Conservation (phyloP, 805 yeast genomes). For the Saccharomycopsis sp. region DNA sequence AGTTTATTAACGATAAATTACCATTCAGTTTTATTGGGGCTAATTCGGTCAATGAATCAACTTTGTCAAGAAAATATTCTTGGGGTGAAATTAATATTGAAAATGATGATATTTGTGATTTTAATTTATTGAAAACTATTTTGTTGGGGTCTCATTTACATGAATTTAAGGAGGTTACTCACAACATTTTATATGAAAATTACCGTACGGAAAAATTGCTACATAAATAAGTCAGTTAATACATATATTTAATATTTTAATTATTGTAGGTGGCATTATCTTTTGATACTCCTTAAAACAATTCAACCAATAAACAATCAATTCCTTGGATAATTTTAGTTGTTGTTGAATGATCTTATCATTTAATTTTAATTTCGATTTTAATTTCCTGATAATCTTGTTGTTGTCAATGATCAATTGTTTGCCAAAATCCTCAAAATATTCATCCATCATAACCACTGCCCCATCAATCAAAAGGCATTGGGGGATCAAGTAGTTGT, state of each 20-base stretch:
- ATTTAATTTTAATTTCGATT: too few species aligned
- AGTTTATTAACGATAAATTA: constrained; percentile 37
- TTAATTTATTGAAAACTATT: constrained; percentile 55
- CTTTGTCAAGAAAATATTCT: constrained; percentile 47
- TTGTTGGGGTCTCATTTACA: constrained; percentile 77
- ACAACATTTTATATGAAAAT: constrained; percentile 66
- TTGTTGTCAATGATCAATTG: too few species aligned
- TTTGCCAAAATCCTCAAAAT: not conserved
- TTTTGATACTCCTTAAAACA: too few species aligned
- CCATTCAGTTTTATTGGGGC: constrained; percentile 69
- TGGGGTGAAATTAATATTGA: constrained; percentile 59
- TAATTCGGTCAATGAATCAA: constrained; percentile 31
- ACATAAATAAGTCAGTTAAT: too few species aligned
- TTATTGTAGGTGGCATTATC: too few species aligned
- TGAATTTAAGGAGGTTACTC: constrained; percentile 76
- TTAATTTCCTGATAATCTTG: too few species aligned
- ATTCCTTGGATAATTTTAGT: too few species aligned
- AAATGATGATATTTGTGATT: constrained; percentile 45
- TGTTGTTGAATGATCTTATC: too few species aligned
- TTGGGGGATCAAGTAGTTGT: not conserved
- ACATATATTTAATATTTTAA: too few species aligned
- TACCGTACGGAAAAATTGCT: constrained; percentile 73
- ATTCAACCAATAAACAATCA: too few species aligned
- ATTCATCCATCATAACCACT: not conserved
- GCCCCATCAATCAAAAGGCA: not conserved